Base-by-base conservation (phyloP, 768 basidiomycete genomes). In the Russula compacta region DNA sequence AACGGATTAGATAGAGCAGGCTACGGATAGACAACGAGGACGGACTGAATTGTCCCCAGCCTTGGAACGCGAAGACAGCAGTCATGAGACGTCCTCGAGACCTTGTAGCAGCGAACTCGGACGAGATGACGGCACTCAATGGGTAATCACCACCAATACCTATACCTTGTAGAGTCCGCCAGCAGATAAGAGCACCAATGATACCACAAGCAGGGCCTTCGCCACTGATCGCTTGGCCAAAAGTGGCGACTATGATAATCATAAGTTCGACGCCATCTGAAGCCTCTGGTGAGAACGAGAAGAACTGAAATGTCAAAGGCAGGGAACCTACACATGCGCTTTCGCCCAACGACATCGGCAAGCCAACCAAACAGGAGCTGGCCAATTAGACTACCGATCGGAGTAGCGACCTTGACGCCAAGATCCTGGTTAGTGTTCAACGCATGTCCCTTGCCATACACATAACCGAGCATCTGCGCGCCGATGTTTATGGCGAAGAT, bases 141-240 rank as follows among this genome's bases (percentile, higher is more conserved):
- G 92, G 92, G 70, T 95, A 94, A 67, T 95, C 92, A 17, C 92
- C 92, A 5, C 92, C 92, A 17, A 94, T 89, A 6, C 92, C 92
- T 2, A 92, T 71, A 0, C 89, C 89, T 81, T 83, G 83, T 1
- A 84, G 82, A 75, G 90, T 89, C 11, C 92, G 83, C 92, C 92
- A 95, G 52, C 87, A 81, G 60, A 94, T 78, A 56, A 95, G 75
- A 21, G 81, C 85, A 65, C 86, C 90, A 61, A 92, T 79, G 68
- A 93, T 84, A 66, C 76, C 76, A 53, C 92, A 81, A 8, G 83
- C 86, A 42, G 81, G 81, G 7, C 80, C 84, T 43, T 76, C 73
- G 36, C 86, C 90, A 24, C 85, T 82, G 19, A 95, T 72, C 12
- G 91, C 87, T 67, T 92, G 90, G 5, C 78, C 89, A 64, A 92